These are phyloP conservation scores for Xerocomus brunneocitrinus DNA, from an alignment of 768 basidiomycete genomes.

Conservation along the genomic window DNA sequence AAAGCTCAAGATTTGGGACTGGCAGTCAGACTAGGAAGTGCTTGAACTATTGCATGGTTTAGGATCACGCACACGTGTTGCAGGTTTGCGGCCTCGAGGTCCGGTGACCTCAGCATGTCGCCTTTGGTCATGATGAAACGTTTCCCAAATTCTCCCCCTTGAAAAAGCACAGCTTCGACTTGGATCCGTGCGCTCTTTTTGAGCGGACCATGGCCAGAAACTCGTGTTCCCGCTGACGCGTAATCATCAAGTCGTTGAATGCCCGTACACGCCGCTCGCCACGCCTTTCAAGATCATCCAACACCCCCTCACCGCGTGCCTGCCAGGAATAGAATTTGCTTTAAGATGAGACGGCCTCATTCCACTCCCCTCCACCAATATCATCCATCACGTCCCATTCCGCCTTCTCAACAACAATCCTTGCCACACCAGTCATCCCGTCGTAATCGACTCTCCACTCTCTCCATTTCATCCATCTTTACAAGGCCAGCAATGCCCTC, in stretches of 20 bases:
- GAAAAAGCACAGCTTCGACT: slow-evolving; percentile 18
- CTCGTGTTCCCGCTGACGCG: slow-evolving; percentile 26
- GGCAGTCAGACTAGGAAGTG: not conserved
- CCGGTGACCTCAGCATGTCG: not conserved
- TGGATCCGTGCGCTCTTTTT: slow-evolving; percentile 20
- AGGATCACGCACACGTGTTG: slow-evolving; percentile 4
- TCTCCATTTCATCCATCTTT: slow-evolving; percentile 31
- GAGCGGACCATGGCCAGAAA: slow-evolving; percentile 17
- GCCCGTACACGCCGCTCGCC: slow-evolving; percentile 24
- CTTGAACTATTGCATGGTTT: slow-evolving; percentile 5
- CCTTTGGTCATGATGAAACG: slow-evolving; percentile 13
- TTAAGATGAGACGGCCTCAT: slow-evolving; percentile 29
- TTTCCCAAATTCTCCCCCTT: slow-evolving; percentile 11
- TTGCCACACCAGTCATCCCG: slow-evolving; percentile 29
- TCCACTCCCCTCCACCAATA: slow-evolving; percentile 22
- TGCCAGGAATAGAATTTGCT: slow-evolving; percentile 15
- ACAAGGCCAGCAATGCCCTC: slow-evolving; percentile 54
- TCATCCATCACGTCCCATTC: slow-evolving; percentile 20
- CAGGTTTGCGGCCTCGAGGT: slow-evolving; percentile 30
- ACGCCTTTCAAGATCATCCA: slow-evolving; percentile 26
- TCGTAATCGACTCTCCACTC: slow-evolving; percentile 30
- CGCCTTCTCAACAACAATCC: slow-evolving; percentile 18
- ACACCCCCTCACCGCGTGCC: slow-evolving; percentile 30
- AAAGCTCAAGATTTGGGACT: too few species aligned
- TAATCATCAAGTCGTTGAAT: slow-evolving; percentile 8